A percentile compares a stretch with the other conserved stretches of the same genome.
Evolutionary conservation across 1,284 basidiomycete genomes (phyloP).

Genomic region (Fomitopsis pinicola): DNA sequence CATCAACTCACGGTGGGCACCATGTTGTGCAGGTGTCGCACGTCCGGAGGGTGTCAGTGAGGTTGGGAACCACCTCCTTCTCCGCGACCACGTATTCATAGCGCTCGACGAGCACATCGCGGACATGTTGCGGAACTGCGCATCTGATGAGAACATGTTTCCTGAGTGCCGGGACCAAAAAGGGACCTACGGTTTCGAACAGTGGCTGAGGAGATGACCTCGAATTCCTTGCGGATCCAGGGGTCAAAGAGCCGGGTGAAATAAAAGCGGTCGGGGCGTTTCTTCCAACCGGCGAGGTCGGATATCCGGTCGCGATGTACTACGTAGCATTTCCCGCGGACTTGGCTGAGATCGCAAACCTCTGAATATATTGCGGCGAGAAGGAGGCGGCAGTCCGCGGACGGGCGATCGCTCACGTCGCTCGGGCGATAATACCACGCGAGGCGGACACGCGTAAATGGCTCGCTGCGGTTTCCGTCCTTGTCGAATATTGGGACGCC

Average conservation of each 20-base stretch:
- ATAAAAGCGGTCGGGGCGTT: conserved; percentile 92
- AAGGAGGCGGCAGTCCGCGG: conserved; percentile 85
- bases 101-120: conserved; percentile 70
- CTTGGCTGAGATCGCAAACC: conserved; percentile 87
- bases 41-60: conserved; percentile 82
- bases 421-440: conserved; percentile 93
- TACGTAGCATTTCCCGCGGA: conserved; percentile 90
- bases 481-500: conserved; percentile 42
- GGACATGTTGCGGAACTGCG: conserved; percentile 76
- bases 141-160: conserved; percentile 2
- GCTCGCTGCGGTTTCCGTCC: conserved; percentile 52
- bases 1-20: conserved; percentile 72
- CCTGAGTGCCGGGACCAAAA: background rate
- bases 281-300: conserved; percentile 93
- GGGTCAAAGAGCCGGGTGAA: conserved; percentile 94
- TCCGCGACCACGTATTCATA: conserved; percentile 97
- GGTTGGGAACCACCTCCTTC: conserved; percentile 86
- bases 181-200: conserved; percentile 80
- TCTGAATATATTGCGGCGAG: conserved; percentile 95
- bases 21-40: conserved; percentile 87
- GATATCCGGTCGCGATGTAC: conserved; percentile 93
- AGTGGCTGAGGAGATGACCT: conserved; percentile 85
- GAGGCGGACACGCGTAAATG: conserved; percentile 77
- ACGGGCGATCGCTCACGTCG: conserved; percentile 81
- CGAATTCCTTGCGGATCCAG: conserved; percentile 97